phyloP scores from a whole-genome alignment of 495 filamentous ascomycete genomes.

The Podospora pseudopauciseta region DNA sequence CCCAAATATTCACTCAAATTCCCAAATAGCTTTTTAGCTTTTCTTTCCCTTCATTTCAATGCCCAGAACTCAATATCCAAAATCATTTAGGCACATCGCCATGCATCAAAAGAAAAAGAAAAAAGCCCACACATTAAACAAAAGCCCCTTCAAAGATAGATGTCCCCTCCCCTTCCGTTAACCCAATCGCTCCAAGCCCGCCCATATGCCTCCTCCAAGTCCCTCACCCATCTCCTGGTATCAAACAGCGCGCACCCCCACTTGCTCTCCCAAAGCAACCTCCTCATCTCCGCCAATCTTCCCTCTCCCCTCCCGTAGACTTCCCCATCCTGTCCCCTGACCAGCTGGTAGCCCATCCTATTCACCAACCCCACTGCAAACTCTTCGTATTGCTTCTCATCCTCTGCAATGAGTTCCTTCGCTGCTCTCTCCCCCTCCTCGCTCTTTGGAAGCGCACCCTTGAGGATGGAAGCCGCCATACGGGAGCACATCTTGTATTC shows the following conservation, averaged over 20 bases:
- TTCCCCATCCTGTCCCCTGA: constrained; percentile 24
- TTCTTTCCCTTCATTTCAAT: background rate
- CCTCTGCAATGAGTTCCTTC: constrained; percentile 69
- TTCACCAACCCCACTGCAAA: constrained; percentile 71
- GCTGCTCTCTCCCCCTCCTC: constrained; percentile 64
- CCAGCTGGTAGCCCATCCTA: constrained; percentile 56
- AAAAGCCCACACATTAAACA: background rate
- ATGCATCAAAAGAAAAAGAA: background rate
- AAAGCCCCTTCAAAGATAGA: constrained; percentile 51
- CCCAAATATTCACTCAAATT: background rate
- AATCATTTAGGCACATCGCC: background rate
- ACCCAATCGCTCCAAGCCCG: constrained; percentile 89
- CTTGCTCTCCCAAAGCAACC: constrained; percentile 73
- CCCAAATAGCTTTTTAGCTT: background rate
- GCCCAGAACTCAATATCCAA: background rate
- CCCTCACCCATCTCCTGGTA: constrained; percentile 85
- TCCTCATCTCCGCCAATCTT: constrained; percentile 69
- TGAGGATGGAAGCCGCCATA: constrained; percentile 93
- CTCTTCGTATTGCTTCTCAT: constrained; percentile 78
- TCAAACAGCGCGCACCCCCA: constrained; percentile 87
- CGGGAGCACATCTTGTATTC: constrained; percentile 98
- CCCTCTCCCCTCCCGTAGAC: constrained; percentile 57
- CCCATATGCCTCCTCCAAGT: constrained; percentile 85
- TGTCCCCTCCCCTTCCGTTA: constrained; percentile 81
- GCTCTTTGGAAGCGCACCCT: constrained; percentile 74